Conservation (phyloP, 176 grass and related monocot species). For the sorghum (Sorghum bicolor) region DNA sequence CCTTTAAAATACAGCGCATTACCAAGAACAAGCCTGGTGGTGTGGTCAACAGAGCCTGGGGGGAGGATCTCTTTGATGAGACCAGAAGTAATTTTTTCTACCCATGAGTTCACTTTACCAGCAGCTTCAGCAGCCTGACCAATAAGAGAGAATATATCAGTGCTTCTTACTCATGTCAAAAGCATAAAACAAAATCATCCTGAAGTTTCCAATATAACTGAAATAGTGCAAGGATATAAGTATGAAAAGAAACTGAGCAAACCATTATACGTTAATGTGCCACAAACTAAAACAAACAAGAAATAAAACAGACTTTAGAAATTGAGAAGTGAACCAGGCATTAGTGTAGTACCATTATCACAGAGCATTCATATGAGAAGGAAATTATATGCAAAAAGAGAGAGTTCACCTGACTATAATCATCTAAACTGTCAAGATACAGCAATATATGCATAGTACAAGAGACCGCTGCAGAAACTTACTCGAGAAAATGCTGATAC, state of each 20-base stretch:
- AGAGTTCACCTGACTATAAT: neutral
- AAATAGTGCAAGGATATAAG: neutral
- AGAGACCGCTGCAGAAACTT: neutral
- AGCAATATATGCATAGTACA: neutral
- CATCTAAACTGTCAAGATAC: neutral
- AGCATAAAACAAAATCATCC: neutral
- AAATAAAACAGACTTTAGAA: neutral
- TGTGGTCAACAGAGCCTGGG: slow-evolving; percentile 40
- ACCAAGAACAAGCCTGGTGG: slow-evolving; percentile 62
- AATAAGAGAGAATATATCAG: slow-evolving; percentile 9
- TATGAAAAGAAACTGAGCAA: neutral
- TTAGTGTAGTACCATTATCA: neutral
- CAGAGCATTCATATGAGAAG: neutral
- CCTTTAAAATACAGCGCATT: slow-evolving; percentile 89
- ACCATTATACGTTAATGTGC: neutral
- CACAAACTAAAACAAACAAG: neutral
- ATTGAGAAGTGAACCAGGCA: neutral
- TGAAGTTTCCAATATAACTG: neutral
- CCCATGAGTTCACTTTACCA: slow-evolving; percentile 74
- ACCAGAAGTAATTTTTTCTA: slow-evolving; percentile 53
- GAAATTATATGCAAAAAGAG: neutral
- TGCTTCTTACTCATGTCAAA: neutral
- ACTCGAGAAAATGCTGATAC: neutral
- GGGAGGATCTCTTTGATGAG: slow-evolving; percentile 69
- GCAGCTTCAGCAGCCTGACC: slow-evolving; percentile 53